Percentiles rank a stretch among this genome's conserved stretches.
Conservation (phyloP, 495 filamentous ascomycete genomes). For the Tuber aestivum region DNA sequence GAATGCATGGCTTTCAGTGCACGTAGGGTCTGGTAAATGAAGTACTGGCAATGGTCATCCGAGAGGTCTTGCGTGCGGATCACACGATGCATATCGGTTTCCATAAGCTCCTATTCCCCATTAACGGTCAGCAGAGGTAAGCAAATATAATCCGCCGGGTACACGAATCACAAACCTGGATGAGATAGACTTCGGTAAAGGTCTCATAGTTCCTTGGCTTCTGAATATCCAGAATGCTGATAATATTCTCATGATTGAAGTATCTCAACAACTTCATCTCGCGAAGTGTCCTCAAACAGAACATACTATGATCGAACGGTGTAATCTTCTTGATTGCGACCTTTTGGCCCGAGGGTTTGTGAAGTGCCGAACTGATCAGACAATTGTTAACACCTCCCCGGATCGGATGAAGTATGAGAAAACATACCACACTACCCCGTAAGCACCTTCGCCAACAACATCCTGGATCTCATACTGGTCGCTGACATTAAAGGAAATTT, state of each 20-base stretch:
- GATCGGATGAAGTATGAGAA: conserved; percentile 2
- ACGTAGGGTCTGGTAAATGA: conserved; percentile 99
- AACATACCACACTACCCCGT: conserved; percentile 95
- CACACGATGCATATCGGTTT: conserved; percentile 99
- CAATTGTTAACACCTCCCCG: conserved; percentile 17
- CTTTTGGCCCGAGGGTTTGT: conserved; percentile 97
- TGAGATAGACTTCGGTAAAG: conserved; percentile 97
- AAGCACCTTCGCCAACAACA: conserved; percentile 97
- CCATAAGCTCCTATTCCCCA: conserved; percentile 80
- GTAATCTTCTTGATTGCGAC: conserved; percentile 99
- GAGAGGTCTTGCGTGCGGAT: conserved; percentile 98
- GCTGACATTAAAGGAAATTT: conserved; percentile 99
- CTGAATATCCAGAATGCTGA: conserved; percentile 98
- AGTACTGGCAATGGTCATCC: conserved; percentile 99
- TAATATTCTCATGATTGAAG: conserved; percentile 99
- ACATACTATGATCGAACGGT: conserved; percentile 98
- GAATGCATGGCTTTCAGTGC: conserved; percentile 99
- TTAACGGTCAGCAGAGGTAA: conserved; percentile 12
- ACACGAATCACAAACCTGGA: conserved; percentile 61
- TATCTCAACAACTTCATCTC: conserved; percentile 99
- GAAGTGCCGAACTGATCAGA: conserved; percentile 74
- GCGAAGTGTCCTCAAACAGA: conserved; percentile 90
- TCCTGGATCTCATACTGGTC: conserved; percentile 99
- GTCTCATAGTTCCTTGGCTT: conserved; percentile 91
- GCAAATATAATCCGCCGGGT: background rate